Percentiles rank a stretch among this genome's conserved stretches.
phyloP scores from a whole-genome alignment of 225 moss, liverwort and hornwort genomes.

The Lunularia cruciata region DNA sequence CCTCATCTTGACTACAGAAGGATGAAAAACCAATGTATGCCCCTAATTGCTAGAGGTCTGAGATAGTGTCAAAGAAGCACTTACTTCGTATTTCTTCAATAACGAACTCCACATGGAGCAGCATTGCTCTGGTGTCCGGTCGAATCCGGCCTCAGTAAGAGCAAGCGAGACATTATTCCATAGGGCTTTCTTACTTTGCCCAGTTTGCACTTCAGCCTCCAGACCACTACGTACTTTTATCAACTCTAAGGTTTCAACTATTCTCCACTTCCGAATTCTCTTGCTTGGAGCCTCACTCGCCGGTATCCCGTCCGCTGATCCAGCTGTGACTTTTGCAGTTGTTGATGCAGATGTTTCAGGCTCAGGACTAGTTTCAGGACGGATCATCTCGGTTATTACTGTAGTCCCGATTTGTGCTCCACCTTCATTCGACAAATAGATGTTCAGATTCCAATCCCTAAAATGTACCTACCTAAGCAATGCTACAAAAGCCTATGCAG shows the following conservation, averaged over 20 bases:
- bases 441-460: too few relatives aligned
- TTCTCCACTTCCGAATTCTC: slow-evolving; percentile 50
- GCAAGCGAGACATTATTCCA: slow-evolving; percentile 66
- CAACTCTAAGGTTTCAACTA: slow-evolving; percentile 62
- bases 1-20: neutral
- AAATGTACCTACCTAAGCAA: too few relatives aligned
- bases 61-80: neutral
- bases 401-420: slow-evolving; percentile 1
- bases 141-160: slow-evolving; percentile 54
- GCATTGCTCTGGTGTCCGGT: slow-evolving; percentile 82
- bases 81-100: slow-evolving; percentile 75
- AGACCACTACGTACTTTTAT: slow-evolving; percentile 61
- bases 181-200: slow-evolving; percentile 54
- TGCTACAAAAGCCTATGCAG: too few relatives aligned
- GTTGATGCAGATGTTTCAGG: slow-evolving; percentile 4
- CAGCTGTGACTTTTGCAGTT: neutral
- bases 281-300: slow-evolving; percentile 15
- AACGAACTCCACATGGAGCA: slow-evolving; percentile 95
- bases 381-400: neutral
- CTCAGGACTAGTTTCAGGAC: slow-evolving; percentile 3
- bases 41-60: too few relatives aligned
- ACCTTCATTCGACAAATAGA: neutral
- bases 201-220: slow-evolving; percentile 43
- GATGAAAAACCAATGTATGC: neutral
- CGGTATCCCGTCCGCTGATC: neutral